Evolutionary conservation across 495 filamentous ascomycete genomes (phyloP).

Genomic region (Melanomma pulvis-pyrius): DNA sequence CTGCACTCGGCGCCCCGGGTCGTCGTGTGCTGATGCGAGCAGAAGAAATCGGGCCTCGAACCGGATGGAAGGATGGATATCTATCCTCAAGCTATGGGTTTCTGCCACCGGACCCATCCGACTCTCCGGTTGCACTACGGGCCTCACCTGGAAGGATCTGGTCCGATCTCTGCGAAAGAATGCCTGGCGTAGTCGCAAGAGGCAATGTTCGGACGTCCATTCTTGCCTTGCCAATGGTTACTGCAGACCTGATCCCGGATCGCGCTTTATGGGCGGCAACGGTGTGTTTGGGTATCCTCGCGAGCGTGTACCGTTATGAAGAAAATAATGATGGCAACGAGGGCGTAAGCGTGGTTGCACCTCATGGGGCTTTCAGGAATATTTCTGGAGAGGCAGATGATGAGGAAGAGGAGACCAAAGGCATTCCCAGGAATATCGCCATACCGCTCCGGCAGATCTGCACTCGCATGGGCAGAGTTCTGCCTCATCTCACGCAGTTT

Average conservation of each 20-base stretch:
- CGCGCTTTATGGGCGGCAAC: conserved; percentile 57
- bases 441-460: conserved; percentile 54
- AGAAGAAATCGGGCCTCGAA: conserved; percentile 54
- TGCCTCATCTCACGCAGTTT: conserved; percentile 56
- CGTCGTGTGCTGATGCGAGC: conserved; percentile 56
- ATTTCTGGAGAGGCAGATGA: conserved; percentile 51
- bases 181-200: conserved; percentile 56
- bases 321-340: conserved; percentile 56
- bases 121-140: conserved; percentile 52
- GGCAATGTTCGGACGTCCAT: conserved; percentile 55
- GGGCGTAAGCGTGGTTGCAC: conserved; percentile 47
- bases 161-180: conserved; percentile 57
- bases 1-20: conserved; percentile 56
- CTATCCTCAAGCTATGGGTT: conserved; percentile 56
- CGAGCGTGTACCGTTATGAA: conserved; percentile 56
- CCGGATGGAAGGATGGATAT: conserved; percentile 59
- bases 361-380: conserved; percentile 38
- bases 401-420: conserved; percentile 52
- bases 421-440: conserved; percentile 53
- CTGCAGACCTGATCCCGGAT: conserved; percentile 53
- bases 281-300: conserved; percentile 55
- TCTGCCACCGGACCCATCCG: conserved; percentile 54
- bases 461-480: conserved; percentile 51
- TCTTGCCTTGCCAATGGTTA: conserved; percentile 53
- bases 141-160: conserved; percentile 55